A percentile compares a stretch with the other conserved stretches of the same genome.
Conservation (phyloP, 2,329 filamentous ascomycete genomes). For the Trichoderma atrobrunneum region DNA sequence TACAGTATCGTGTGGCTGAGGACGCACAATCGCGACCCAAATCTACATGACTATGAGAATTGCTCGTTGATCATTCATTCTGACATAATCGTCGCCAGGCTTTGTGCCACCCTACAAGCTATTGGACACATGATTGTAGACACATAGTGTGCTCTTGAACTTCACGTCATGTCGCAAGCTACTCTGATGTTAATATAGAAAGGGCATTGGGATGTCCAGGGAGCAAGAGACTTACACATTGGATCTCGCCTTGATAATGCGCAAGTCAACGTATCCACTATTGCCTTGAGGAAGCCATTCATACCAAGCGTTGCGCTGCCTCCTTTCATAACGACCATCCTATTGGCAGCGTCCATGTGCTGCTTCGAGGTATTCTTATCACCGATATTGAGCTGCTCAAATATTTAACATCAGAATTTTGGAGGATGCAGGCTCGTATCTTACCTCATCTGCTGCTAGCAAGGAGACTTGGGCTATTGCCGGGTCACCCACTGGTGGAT, state of each 20-base stretch:
- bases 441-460: constrained; percentile 8
- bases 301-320: constrained; percentile 7
- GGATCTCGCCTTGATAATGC: background rate
- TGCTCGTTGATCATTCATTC: background rate
- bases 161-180: background rate
- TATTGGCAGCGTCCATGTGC: constrained; percentile 11
- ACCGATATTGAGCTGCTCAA: background rate
- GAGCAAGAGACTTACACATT: background rate
- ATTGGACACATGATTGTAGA: background rate
- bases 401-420: background rate
- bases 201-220: too few species aligned
- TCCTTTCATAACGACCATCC: constrained; percentile 8
- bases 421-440: background rate
- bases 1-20: background rate
- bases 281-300: constrained; percentile 1
- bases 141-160: background rate
- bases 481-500: background rate
- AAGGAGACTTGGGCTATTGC: constrained; percentile 3
- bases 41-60: background rate
- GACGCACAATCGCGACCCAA: background rate
- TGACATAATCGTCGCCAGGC: background rate
- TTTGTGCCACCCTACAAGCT: background rate
- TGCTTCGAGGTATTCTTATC: constrained; percentile 1
- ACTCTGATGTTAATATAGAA: background rate
- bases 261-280: constrained; percentile 7